Conservation (phyloP, 2,329 filamentous ascomycete species). For the Anisogramma anomala region DNA sequence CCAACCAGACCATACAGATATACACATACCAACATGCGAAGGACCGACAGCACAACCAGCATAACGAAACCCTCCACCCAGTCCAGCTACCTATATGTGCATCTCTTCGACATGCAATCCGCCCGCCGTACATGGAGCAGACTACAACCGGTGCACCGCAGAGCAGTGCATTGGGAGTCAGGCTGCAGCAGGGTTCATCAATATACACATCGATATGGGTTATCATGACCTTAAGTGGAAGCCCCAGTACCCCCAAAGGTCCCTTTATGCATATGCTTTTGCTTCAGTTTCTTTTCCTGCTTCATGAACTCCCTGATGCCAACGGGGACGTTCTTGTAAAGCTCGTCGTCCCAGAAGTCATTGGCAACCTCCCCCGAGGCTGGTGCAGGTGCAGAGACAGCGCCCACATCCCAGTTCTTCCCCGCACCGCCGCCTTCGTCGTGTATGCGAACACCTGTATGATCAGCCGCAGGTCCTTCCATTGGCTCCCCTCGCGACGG, state of each 20-base stretch:
- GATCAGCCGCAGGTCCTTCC: constrained; percentile 18
- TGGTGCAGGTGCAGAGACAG: constrained; percentile 16
- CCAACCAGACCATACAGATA: no score
- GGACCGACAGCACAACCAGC: no score
- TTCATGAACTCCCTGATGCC: constrained; percentile 97
- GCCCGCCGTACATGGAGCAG: no score
- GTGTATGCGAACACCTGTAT: constrained; percentile 52
- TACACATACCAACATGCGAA: no score
- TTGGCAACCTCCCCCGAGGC: constrained; percentile 30
- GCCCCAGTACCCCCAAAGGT: constrained; percentile 29
- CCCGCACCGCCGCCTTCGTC: constrained; percentile 70
- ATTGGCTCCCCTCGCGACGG: no score
- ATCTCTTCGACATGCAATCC: no score
- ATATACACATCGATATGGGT: neutral
- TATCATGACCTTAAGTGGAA: neutral
- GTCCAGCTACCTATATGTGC: no score
- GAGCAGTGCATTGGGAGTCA: no score
- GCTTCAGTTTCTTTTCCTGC: constrained; percentile 80
- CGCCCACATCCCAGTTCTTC: constrained; percentile 46
- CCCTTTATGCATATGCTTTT: constrained; percentile 54
- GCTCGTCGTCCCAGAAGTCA: constrained; percentile 49
- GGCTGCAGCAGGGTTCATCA: neutral
- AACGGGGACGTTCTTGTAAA: constrained; percentile 75
- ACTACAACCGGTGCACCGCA: no score
- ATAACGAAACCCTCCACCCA: no score